These are phyloP conservation scores for Geoglossum cookeanum DNA, from an alignment of 2,329 filamentous ascomycete genomes.

Conservation along the genomic window DNA sequence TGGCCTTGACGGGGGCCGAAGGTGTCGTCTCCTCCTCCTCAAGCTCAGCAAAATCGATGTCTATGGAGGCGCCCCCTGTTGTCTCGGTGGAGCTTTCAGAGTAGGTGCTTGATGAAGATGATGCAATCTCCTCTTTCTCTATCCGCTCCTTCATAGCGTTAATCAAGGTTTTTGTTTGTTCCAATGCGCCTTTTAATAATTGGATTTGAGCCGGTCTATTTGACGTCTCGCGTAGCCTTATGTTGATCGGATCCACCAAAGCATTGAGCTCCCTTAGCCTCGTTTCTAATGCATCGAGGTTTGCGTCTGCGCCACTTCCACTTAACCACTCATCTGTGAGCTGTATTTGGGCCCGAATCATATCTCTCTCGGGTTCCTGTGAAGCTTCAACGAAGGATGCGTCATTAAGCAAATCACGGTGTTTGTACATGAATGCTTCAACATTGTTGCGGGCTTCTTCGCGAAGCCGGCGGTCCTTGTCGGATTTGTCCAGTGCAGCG, in stretches of 20 bases:
- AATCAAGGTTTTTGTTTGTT: slow-evolving; percentile 51
- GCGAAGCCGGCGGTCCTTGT: slow-evolving; percentile 53
- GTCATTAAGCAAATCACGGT: slow-evolving; percentile 63
- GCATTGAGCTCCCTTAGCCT: slow-evolving; percentile 60
- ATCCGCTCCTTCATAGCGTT: slow-evolving; percentile 52
- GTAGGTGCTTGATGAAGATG: slow-evolving; percentile 17
- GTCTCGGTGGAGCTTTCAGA: slow-evolving; percentile 31
- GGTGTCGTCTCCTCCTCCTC: slow-evolving; percentile 42
- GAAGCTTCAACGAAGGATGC: slow-evolving; percentile 55
- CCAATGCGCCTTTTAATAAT: slow-evolving; percentile 48
- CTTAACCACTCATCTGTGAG: slow-evolving; percentile 80
- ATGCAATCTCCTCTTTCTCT: slow-evolving; percentile 44
- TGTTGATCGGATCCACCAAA: slow-evolving; percentile 59
- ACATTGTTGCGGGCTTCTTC: slow-evolving; percentile 84
- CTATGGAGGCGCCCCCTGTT: slow-evolving; percentile 25
- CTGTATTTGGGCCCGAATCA: slow-evolving; percentile 48
- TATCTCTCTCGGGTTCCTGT: slow-evolving; percentile 44
- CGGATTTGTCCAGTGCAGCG: slow-evolving; percentile 68
- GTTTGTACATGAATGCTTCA: slow-evolving; percentile 83
- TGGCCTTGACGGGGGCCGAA: slow-evolving; percentile 16
- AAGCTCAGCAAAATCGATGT: slow-evolving; percentile 48
- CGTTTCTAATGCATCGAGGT: slow-evolving; percentile 52
- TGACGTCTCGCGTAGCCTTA: slow-evolving; percentile 50
- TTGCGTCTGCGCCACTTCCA: slow-evolving; percentile 59
- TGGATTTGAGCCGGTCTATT: slow-evolving; percentile 53